Conservation (phyloP, 2,329 filamentous ascomycete species). For the Fusarium cicatricum region DNA sequence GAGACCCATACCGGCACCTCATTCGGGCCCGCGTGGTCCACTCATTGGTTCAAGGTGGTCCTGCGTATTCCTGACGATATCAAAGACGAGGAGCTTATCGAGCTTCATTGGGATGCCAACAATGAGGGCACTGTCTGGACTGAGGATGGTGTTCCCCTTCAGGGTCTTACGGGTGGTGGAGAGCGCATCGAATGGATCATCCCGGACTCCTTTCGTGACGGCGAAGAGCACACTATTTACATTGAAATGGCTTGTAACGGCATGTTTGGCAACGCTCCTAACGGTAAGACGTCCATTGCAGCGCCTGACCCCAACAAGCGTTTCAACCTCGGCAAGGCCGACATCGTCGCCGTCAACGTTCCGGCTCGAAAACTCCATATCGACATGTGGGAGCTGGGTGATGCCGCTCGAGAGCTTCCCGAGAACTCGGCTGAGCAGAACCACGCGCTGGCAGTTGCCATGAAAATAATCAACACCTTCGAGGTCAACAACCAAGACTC, state of each 20-base stretch:
- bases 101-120: conserved; percentile 95
- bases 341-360: conserved; percentile 89
- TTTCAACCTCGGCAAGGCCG: conserved; percentile 78
- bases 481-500: conserved; percentile 81
- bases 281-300: conserved; percentile 81
- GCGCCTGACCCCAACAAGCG: conserved; percentile 86
- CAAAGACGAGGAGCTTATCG: conserved; percentile 79
- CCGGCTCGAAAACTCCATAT: conserved; percentile 84
- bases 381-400: conserved; percentile 95
- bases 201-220: conserved; percentile 81
- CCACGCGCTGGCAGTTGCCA: conserved; percentile 82
- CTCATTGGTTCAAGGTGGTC: conserved; percentile 93
- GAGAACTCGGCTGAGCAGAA: conserved; percentile 89
- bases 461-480: conserved; percentile 89
- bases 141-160: conserved; percentile 85
- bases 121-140: conserved; percentile 97
- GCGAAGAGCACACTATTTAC: conserved; percentile 88
- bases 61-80: conserved; percentile 80
- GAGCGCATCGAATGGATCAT: conserved; percentile 93
- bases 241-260: conserved; percentile 99
- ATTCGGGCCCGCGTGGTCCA: conserved; percentile 96
- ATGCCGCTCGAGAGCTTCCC: conserved; percentile 92
- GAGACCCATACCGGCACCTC: conserved; percentile 77
- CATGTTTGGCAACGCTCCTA: conserved; percentile 94
- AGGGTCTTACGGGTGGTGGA: conserved; percentile 89